Evolutionary conservation across 768 basidiomycete genomes (phyloP).

Genomic region (Lactarius trivialis): DNA sequence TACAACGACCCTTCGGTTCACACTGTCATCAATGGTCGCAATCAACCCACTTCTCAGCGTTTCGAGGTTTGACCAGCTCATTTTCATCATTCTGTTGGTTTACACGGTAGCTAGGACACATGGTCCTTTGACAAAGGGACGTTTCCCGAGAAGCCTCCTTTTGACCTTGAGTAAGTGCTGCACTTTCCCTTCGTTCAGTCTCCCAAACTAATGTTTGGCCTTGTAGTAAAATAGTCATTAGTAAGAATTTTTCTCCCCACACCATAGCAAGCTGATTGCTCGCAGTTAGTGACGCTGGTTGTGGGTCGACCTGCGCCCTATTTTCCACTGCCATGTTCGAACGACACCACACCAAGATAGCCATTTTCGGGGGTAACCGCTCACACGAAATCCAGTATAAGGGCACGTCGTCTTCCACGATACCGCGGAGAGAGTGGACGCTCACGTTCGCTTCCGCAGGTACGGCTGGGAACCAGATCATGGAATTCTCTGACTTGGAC

Average conservation of each 20-base stretch:
- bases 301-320: conserved; percentile 52
- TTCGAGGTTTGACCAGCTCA: conserved; percentile 27
- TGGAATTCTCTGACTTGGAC: background rate
- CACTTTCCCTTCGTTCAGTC: background rate
- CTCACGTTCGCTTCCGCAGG: conserved; percentile 7
- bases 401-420: conserved; percentile 24
- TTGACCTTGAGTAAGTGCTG: conserved; percentile 15
- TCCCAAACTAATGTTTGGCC: background rate
- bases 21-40: conserved; percentile 28
- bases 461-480: conserved; percentile 4
- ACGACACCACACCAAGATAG: conserved; percentile 40
- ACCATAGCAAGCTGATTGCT: background rate
- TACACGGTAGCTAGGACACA: conserved; percentile 28
- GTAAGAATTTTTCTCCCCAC: background rate
- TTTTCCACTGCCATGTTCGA: conserved; percentile 53
- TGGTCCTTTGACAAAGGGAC: conserved; percentile 26
- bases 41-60: conserved; percentile 30
- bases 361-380: conserved; percentile 47
- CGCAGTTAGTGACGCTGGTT: conserved; percentile 26
- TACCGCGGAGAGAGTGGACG: background rate
- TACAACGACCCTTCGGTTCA: conserved; percentile 30
- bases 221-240: conserved; percentile 15
- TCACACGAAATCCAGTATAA: conserved; percentile 42
- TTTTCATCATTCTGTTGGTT: background rate
- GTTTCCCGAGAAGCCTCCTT: conserved; percentile 10